phyloP scores from a whole-genome alignment of 1,139 yeast genomes.

The Citeromyces siamensis region DNA sequence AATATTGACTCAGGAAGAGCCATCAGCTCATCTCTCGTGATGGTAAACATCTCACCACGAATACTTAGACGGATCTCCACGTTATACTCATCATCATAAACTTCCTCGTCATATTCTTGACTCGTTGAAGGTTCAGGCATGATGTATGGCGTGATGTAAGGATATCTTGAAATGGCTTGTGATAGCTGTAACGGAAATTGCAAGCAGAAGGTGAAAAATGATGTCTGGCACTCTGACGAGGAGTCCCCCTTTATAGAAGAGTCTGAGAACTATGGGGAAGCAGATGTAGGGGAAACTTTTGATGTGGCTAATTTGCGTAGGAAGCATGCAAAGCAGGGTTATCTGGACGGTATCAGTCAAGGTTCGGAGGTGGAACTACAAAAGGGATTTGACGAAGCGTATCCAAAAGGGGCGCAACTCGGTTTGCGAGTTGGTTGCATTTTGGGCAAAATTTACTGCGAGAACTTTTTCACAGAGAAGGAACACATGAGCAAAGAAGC shows the following conservation, averaged over 20 bases:
- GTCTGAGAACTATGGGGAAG: conserved; percentile 12
- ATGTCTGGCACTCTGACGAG: conserved; percentile 16
- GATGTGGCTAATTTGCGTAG: conserved; percentile 29
- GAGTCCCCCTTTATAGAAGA: conserved; percentile 19
- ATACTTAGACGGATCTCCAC: conserved; percentile 56
- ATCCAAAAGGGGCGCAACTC: conserved; percentile 58
- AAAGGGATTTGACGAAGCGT: conserved; percentile 71
- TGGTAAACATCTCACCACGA: conserved; percentile 50
- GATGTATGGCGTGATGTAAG: neutral
- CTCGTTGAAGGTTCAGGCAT: conserved; percentile 15
- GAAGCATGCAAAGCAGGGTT: conserved; percentile 74
- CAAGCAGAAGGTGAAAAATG: conserved; percentile 10
- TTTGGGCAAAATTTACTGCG: conserved; percentile 30
- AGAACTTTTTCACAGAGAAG: conserved; percentile 3
- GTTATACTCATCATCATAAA: conserved; percentile 37
- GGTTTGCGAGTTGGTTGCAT: conserved; percentile 60
- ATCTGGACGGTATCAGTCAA: conserved; percentile 65
- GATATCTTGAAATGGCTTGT: conserved; percentile 1
- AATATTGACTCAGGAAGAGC: conserved; percentile 84
- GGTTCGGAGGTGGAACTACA: conserved; percentile 66
- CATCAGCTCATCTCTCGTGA: conserved; percentile 82
- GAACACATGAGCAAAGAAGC: conserved; percentile 19
- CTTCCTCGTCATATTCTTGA: conserved; percentile 8
- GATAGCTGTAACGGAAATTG: conserved; percentile 2
- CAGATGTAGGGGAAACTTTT: conserved; percentile 11